These are phyloP conservation scores for Platanus orientalis DNA, from an alignment of 164 flowering plant genomes.

Conservation along the genomic window DNA sequence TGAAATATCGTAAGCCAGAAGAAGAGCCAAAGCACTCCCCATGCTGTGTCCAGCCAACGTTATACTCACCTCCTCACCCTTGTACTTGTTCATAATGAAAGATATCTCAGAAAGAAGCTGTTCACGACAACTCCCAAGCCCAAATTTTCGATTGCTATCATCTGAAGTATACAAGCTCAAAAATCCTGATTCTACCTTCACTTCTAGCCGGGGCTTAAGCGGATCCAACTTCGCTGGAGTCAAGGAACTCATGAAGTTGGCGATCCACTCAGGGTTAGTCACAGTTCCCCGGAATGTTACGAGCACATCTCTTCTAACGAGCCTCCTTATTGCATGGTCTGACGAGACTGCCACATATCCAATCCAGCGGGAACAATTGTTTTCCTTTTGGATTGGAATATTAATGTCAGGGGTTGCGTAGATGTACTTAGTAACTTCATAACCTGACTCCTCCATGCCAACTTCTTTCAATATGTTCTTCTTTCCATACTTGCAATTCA, in stretches of 20 bases:
- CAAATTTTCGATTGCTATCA: constrained; percentile 26
- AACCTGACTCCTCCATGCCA: no score
- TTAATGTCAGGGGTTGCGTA: no score
- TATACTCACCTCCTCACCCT: constrained; percentile 64
- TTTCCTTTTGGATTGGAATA: no score
- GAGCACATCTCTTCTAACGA: constrained; percentile 70
- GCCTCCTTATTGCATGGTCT: no score
- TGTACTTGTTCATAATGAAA: constrained; percentile 14
- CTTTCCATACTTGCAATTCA: no score
- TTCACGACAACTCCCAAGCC: constrained; percentile 30
- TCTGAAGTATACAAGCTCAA: constrained; percentile 30
- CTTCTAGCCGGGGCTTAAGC: constrained; percentile 41
- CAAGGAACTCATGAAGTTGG: constrained; percentile 68
- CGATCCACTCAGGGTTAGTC: constrained; percentile 66
- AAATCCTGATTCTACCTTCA: constrained; percentile 53
- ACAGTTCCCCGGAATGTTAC: constrained; percentile 74
- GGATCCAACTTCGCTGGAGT: constrained; percentile 70
- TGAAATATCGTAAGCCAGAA: constrained; percentile 68
- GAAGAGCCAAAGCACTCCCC: constrained; percentile 76
- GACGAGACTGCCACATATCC: no score
- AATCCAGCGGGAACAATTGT: no score
- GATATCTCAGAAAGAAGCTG: constrained; percentile 36
- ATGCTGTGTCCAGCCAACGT: constrained; percentile 83
- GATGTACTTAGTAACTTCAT: no score
- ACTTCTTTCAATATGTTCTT: no score